These are phyloP conservation scores for Aspergillus versicolor DNA, from an alignment of 2,329 filamentous ascomycete genomes.

Conservation along the genomic window DNA sequence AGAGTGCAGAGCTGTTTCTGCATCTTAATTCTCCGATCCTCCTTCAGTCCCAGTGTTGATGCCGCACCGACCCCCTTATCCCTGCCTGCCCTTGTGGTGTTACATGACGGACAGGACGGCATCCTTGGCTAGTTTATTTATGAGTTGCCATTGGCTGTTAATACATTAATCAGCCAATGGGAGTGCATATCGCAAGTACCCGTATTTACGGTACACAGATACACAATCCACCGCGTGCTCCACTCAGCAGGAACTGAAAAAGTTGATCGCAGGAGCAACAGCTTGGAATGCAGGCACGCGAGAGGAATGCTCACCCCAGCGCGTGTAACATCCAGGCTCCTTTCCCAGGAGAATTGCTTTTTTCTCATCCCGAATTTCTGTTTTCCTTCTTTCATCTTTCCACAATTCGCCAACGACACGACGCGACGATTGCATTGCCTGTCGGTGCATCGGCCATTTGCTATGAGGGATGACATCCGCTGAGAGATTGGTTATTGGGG, in stretches of 20 bases:
- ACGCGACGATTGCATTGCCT: not conserved
- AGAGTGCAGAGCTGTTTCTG: too few relatives aligned
- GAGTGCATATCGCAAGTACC: not conserved
- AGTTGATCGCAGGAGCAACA: not conserved
- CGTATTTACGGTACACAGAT: not conserved
- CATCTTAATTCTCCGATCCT: too few relatives aligned
- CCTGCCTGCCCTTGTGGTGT: not conserved
- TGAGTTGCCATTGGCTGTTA: too few relatives aligned
- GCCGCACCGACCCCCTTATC: not conserved
- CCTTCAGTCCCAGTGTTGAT: too few relatives aligned
- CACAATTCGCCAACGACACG: not conserved
- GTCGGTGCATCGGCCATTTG: not conserved
- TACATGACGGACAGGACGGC: not conserved
- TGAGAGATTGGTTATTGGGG: conserved; percentile 21
- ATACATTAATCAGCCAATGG: not conserved
- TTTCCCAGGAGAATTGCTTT: not conserved
- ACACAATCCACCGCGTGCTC: not conserved
- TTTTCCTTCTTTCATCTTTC: not conserved
- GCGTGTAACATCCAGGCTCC: not conserved
- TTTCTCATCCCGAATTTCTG: not conserved
- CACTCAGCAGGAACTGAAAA: not conserved
- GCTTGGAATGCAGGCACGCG: not conserved
- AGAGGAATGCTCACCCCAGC: not conserved
- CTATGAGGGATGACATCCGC: conserved; percentile 22
- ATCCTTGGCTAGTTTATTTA: too few relatives aligned